phyloP scores from a whole-genome alignment of 208 protist species.

The Naegleria lovaniensis region DNA sequence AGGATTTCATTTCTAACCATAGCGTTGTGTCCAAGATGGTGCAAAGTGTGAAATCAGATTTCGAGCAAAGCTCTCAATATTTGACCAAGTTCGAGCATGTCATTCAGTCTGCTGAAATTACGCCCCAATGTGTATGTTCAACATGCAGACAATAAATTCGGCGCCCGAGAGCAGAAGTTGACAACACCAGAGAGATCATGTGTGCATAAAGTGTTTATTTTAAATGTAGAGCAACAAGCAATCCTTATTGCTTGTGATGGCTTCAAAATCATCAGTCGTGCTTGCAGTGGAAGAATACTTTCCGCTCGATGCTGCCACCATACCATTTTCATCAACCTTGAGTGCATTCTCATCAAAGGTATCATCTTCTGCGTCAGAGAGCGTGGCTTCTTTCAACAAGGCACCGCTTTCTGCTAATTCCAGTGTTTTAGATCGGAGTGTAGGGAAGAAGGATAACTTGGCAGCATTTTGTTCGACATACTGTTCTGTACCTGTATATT shows the following conservation, averaged over 20 bases:
- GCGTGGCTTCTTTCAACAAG: background rate
- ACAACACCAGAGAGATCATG: no score
- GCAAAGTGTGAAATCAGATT: background rate
- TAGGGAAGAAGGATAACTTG: constrained; percentile 38
- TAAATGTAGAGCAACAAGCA: background rate
- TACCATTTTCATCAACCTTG: background rate
- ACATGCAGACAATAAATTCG: background rate
- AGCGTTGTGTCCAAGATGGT: background rate
- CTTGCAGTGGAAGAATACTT: background rate
- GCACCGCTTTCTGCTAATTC: background rate
- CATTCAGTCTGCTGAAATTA: background rate
- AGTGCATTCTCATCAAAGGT: background rate
- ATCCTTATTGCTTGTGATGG: background rate
- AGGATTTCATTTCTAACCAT: background rate
- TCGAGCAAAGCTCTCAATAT: background rate
- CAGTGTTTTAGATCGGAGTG: background rate
- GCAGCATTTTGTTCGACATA: constrained; percentile 59
- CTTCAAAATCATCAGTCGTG: background rate
- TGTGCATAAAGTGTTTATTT: background rate
- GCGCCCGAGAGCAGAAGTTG: no score
- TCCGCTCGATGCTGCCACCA: background rate
- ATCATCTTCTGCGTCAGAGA: background rate
- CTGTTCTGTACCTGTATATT: constrained; percentile 71
- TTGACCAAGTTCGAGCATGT: background rate
- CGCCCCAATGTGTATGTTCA: background rate